Evolutionary conservation across 2,329 filamentous ascomycete species (phyloP).

Genomic region (Colletotrichum viniferum): DNA sequence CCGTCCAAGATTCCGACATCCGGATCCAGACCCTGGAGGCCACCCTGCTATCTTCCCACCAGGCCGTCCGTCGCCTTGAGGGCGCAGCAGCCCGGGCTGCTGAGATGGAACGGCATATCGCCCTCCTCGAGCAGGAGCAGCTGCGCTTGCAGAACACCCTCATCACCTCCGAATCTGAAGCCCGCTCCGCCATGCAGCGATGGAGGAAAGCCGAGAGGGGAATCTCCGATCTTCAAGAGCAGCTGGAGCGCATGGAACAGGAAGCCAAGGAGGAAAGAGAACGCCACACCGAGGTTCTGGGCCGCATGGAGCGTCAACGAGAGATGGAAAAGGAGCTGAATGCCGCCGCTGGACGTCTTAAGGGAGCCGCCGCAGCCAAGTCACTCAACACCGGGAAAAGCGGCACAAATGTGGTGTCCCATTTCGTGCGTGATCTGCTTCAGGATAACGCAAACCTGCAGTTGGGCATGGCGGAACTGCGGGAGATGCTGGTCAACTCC

Average conservation of each 20-base stretch:
- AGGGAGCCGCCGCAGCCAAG: conserved; percentile 77
- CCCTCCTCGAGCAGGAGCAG: conserved; percentile 82
- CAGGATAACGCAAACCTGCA: conserved; percentile 96
- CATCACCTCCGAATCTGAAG: conserved; percentile 71
- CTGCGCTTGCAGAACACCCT: conserved; percentile 72
- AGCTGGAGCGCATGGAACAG: conserved; percentile 86
- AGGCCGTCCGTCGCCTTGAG: conserved; percentile 77
- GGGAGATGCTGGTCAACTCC: conserved; percentile 87
- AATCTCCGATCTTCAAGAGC: conserved; percentile 79
- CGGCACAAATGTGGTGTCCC: conserved; percentile 79
- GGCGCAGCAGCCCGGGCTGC: conserved; percentile 75
- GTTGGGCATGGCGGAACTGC: conserved; percentile 86
- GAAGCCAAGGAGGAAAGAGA: conserved; percentile 82
- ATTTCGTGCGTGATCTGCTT: conserved; percentile 94
- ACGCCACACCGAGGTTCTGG: conserved; percentile 79
- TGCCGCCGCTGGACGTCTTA: conserved; percentile 78
- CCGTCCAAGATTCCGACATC: conserved; percentile 79
- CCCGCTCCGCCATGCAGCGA: conserved; percentile 77
- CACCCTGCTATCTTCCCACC: conserved; percentile 77
- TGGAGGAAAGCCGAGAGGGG: conserved; percentile 87
- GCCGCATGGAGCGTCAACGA: conserved; percentile 82
- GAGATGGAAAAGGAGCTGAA: conserved; percentile 83
- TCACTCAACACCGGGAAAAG: conserved; percentile 63
- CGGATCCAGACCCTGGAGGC: conserved; percentile 79
- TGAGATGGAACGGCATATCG: conserved; percentile 80